Conservation (phyloP, 2,329 filamentous ascomycete genomes). For the Colletotrichum abscissum region DNA sequence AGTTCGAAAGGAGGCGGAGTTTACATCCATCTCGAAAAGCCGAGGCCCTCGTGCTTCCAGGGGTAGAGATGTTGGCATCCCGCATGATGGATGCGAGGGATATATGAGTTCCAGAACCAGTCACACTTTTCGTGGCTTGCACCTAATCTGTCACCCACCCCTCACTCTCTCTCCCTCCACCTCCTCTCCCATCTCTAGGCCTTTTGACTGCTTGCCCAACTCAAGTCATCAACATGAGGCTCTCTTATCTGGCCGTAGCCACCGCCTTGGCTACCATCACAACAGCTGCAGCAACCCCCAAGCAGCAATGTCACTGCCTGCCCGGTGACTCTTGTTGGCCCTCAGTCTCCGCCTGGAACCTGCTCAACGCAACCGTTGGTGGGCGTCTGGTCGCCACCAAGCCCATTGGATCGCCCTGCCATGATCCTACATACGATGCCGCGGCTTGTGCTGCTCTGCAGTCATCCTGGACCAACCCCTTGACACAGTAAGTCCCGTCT, state of each 20-base stretch:
- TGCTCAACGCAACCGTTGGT: slow-evolving; percentile 62
- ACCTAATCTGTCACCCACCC: slow-evolving; percentile 1
- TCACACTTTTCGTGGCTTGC: slow-evolving; percentile 10
- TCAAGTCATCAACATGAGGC: slow-evolving; percentile 34
- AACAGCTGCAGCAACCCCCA: slow-evolving; percentile 21
- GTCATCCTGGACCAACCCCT: slow-evolving; percentile 46
- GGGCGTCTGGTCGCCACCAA: slow-evolving; percentile 63
- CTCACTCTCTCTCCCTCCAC: background rate
- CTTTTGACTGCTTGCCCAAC: slow-evolving; percentile 22
- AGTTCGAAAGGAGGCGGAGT: background rate
- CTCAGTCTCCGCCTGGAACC: slow-evolving; percentile 53
- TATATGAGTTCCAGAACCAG: slow-evolving; percentile 23
- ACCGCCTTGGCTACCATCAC: slow-evolving; percentile 33
- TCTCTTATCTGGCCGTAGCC: slow-evolving; percentile 30
- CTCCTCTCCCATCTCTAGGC: background rate
- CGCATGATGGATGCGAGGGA: slow-evolving; percentile 13
- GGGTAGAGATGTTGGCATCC: background rate
- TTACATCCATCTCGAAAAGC: background rate
- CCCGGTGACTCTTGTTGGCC: slow-evolving; percentile 68
- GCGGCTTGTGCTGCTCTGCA: slow-evolving; percentile 52
- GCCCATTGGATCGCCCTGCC: slow-evolving; percentile 65
- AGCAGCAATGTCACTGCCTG: slow-evolving; percentile 54
- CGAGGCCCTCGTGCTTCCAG: slow-evolving; percentile 1
- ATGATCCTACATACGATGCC: slow-evolving; percentile 58
- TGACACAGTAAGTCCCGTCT: slow-evolving; percentile 46